Evolutionary conservation across 768 basidiomycete genomes (phyloP), one percentile per base, ranked within the genome.

Genomic region (Dioszegia aurantiaca): DNA sequence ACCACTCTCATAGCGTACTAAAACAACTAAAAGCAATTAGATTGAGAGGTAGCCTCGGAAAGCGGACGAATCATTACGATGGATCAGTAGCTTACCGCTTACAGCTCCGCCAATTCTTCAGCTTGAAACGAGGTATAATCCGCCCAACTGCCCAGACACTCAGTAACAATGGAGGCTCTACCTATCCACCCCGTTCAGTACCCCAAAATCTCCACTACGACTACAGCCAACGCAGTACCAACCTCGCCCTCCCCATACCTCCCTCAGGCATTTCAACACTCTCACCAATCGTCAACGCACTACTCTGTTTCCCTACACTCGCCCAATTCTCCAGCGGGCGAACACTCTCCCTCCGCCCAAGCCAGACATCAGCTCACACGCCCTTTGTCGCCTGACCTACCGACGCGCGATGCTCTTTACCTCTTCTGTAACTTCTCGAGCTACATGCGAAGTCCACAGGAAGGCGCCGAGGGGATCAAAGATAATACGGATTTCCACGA

Each of bases 391-490:
- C 70, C 72, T 11, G 75, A 76, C 52, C 45, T 76, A 9, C 75
- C 75, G 4, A 62, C 41, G 26, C 52, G 62, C 21, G 72, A 76
- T 55, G 71, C 70, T 1, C 51, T 76, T n/a, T 74, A 73, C 53
- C 58, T 76, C 1, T 76, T 76, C 49, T 42, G 52, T 39, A 73
- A 73, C 55, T 76, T 73, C 55, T 61, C 66, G 28, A 70, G 69
- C 31, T 76, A 76, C 49, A 74, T 71, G 69, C 58, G 68, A 24
- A 66, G 65, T 28, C 73, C 75, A 3, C 58, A 67, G 51, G 65
- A 76, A 39, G 69, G 69, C 2, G 52, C 59, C 2, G 59, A 61
- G 26, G 75, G 70, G 9, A 61, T 74, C 14, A 59, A 45, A 16
- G 60, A 60, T 21, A 65, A 64, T 41, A 67, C 62, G 28, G 69